Percentiles rank a stretch among this genome's conserved stretches.
phyloP scores from a whole-genome alignment of 2,329 filamentous ascomycete species.

The Periconia digitata region DNA sequence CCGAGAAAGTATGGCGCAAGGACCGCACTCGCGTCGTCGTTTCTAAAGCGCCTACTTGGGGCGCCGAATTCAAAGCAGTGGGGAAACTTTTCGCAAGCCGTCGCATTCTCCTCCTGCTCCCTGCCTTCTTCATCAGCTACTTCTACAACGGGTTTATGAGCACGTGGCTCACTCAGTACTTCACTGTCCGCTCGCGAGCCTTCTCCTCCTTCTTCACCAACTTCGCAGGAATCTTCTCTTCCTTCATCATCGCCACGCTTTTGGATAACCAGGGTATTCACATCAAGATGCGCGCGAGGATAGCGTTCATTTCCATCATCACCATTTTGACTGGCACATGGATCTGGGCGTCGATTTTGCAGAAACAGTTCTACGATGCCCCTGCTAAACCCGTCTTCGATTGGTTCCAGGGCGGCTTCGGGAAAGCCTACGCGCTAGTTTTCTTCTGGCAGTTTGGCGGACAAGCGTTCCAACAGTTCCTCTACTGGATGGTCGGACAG shows the following conservation, averaged over 20 bases:
- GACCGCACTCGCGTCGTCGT: slow-evolving; percentile 43
- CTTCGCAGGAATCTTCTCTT: slow-evolving; percentile 40
- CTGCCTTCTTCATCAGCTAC: slow-evolving; percentile 43
- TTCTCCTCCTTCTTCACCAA: slow-evolving; percentile 42
- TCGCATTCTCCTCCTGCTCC: slow-evolving; percentile 34
- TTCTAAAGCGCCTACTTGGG: slow-evolving; percentile 24
- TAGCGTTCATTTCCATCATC: slow-evolving; percentile 32
- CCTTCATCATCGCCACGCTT: slow-evolving; percentile 36
- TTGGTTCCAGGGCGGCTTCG: slow-evolving; percentile 39
- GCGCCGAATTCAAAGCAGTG: slow-evolving; percentile 32
- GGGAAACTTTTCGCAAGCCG: slow-evolving; percentile 33
- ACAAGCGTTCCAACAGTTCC: slow-evolving; percentile 40
- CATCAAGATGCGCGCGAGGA: slow-evolving; percentile 36
- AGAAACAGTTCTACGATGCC: slow-evolving; percentile 36
- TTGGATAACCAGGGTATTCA: slow-evolving; percentile 37
- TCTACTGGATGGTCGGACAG: slow-evolving; percentile 42
- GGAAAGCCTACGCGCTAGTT: slow-evolving; percentile 34
- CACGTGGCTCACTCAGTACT: slow-evolving; percentile 39
- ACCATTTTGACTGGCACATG: slow-evolving; percentile 35
- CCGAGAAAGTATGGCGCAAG: slow-evolving; percentile 48
- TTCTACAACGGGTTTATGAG: slow-evolving; percentile 42
- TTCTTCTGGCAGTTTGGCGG: slow-evolving; percentile 43
- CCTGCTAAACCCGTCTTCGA: slow-evolving; percentile 30
- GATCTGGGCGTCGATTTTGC: slow-evolving; percentile 39
- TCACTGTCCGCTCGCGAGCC: slow-evolving; percentile 38